A percentile compares a stretch with the other conserved stretches of the same genome.
phyloP scores from a whole-genome alignment of 257 asterid genomes.

The Solanum stenotomum region DNA sequence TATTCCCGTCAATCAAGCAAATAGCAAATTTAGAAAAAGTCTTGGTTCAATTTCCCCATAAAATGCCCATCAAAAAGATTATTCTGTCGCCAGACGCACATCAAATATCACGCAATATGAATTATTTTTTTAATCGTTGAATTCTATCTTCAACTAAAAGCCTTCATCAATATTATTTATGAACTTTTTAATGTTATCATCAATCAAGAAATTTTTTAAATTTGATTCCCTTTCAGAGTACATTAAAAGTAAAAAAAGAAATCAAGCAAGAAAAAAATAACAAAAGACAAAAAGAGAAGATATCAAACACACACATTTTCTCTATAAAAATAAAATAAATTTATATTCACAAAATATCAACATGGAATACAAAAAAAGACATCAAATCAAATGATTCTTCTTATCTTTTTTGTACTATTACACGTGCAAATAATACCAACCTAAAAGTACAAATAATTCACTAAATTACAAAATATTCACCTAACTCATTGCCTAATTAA shows the following conservation, averaged over 20 bases:
- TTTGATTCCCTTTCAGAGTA: not conserved
- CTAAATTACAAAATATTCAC: not conserved
- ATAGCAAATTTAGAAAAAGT: not conserved
- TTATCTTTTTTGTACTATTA: not conserved
- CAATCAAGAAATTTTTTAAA: not conserved
- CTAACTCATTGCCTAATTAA: not conserved
- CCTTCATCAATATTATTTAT: too few relatives aligned
- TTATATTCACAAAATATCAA: not conserved
- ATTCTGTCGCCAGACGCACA: fast-evolving
- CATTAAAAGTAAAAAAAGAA: not conserved
- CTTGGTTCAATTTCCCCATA: not conserved
- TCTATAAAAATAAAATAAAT: not conserved
- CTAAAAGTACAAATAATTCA: not conserved
- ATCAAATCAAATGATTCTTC: not conserved
- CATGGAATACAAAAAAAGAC: not conserved
- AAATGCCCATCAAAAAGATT: too few relatives aligned
- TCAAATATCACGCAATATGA: too few relatives aligned
- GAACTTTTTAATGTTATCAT: not conserved
- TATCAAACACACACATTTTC: not conserved
- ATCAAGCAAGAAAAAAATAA: not conserved
- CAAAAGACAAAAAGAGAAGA: not conserved
- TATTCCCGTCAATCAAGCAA: not conserved
- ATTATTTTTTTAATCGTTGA: too few relatives aligned
- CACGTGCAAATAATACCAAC: not conserved
- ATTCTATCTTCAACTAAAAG: not conserved